phyloP scores from a whole-genome alignment of 2,329 filamentous ascomycete genomes.

The Nemania sp. region DNA sequence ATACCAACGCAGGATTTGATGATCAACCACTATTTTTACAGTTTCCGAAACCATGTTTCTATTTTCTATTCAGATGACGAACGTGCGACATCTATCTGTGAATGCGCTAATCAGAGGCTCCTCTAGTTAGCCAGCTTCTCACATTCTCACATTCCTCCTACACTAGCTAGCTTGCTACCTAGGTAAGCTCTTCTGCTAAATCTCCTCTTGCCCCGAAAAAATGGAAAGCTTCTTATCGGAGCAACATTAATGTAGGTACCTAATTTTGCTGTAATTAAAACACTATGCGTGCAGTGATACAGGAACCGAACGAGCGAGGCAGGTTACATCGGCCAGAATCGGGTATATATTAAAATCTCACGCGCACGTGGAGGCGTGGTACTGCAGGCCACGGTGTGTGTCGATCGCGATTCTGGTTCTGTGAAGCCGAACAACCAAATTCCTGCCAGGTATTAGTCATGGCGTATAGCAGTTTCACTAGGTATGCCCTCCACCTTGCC shows the following conservation, averaged over 20 bases:
- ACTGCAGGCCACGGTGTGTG: slow-evolving; percentile 13
- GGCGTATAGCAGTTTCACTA: not conserved
- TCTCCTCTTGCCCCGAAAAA: not conserved
- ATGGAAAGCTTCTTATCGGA: not conserved
- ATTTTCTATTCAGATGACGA: slow-evolving; percentile 9
- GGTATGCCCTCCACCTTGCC: not conserved
- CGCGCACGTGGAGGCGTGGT: slow-evolving; percentile 30
- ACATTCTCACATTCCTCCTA: not conserved
- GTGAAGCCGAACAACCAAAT: slow-evolving; percentile 4
- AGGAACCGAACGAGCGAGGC: not conserved
- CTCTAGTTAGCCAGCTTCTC: too few species aligned
- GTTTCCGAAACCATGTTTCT: slow-evolving; percentile 16
- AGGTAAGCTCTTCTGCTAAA: too few species aligned
- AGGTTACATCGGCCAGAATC: slow-evolving; percentile 20
- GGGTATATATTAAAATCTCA: slow-evolving; percentile 20
- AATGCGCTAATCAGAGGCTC: not conserved
- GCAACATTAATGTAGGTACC: not conserved
- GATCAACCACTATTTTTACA: slow-evolving; percentile 2
- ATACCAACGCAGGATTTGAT: not conserved
- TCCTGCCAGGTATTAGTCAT: not conserved
- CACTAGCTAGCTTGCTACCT: too few species aligned
- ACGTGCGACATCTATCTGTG: slow-evolving; percentile 8
- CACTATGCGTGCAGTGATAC: not conserved
- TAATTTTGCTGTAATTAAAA: slow-evolving; percentile 5
- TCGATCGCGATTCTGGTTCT: slow-evolving; percentile 15